Evolutionary conservation across 345 rosid genomes (phyloP).

Genomic region (Lenwebbia sp.): DNA sequence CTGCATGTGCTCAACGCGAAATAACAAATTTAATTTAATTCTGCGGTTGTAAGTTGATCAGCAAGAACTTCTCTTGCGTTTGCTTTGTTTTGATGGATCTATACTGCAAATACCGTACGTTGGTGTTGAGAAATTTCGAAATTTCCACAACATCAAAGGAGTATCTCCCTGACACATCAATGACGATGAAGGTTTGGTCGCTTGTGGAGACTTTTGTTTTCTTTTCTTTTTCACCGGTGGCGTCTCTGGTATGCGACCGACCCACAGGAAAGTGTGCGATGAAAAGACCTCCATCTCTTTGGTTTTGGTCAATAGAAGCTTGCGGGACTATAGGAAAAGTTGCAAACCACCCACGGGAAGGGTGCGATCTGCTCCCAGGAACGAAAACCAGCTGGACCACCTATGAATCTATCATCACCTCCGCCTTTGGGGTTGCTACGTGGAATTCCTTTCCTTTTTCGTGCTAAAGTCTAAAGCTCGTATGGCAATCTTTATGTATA

Average conservation of each 20-base stretch:
- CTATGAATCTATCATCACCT: background rate
- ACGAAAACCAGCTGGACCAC: background rate
- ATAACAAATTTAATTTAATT: background rate
- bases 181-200: background rate
- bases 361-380: background rate
- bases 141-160: too few species aligned
- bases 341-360: background rate
- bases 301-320: background rate
- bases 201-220: background rate
- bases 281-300: background rate
- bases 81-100: background rate
- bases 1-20: background rate
- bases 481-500: too few species aligned
- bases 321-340: too few species aligned
- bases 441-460: background rate
- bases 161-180: background rate
- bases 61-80: background rate
- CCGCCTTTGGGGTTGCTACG: background rate
- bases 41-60: background rate
- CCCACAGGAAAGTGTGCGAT: background rate
- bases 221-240: background rate
- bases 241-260: background rate
- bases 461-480: too few species aligned
- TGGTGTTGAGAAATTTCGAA: background rate
- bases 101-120: background rate